These are phyloP conservation scores for Laguncularia racemosa DNA, from an alignment of 345 rosid species.

Conservation along the genomic window DNA sequence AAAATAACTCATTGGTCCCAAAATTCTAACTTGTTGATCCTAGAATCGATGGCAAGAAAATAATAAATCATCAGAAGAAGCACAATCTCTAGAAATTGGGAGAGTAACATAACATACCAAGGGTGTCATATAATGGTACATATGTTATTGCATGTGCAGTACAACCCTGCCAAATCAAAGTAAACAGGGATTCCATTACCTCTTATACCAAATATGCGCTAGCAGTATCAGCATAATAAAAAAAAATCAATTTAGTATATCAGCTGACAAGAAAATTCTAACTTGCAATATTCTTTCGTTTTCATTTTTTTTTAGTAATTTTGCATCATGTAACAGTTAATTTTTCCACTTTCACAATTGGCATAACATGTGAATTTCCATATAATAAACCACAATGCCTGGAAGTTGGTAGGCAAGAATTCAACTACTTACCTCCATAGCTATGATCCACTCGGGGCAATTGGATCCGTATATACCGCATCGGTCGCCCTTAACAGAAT, in stretches of 20 bases:
- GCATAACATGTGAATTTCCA: background rate
- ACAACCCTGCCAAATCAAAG: conserved; percentile 53
- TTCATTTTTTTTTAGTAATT: no score
- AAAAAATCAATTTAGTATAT: no score
- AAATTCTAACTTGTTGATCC: background rate
- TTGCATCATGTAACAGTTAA: no score
- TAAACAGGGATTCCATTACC: background rate
- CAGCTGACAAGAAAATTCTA: no score
- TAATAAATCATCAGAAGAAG: background rate
- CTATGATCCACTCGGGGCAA: conserved; percentile 77
- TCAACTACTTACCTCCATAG: conserved; percentile 59
- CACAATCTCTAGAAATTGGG: background rate
- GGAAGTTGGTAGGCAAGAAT: background rate
- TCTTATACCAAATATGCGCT: no score
- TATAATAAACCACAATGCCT: background rate
- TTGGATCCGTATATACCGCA: conserved; percentile 93
- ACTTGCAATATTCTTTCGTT: no score
- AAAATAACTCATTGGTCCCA: background rate
- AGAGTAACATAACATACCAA: conserved; percentile 34
- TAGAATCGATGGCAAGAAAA: background rate
- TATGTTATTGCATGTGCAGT: conserved; percentile 68
- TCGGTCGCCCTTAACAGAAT: conserved; percentile 55
- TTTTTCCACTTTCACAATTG: background rate
- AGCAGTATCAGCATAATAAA: no score
- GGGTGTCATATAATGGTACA: conserved; percentile 81